These are phyloP conservation scores for Ascochyta clinopodiicola DNA, from an alignment of 2,329 filamentous ascomycete genomes.

Conservation along the genomic window DNA sequence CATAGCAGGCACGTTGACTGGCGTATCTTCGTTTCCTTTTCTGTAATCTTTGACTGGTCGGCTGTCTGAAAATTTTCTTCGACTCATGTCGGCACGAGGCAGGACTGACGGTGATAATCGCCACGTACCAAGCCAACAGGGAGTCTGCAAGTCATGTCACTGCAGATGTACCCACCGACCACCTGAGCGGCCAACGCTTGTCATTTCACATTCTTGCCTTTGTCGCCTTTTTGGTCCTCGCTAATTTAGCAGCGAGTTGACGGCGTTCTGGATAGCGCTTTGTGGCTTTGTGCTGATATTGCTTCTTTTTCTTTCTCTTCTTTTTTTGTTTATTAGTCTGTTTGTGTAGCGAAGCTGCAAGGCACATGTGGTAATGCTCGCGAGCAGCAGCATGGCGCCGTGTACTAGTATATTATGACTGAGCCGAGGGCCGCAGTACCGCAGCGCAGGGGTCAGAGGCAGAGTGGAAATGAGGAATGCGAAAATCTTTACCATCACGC, in stretches of 20 bases:
- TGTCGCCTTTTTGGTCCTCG: conserved; percentile 13
- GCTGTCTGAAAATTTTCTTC: conserved; percentile 21
- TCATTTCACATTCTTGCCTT: neutral
- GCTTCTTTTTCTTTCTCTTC: conserved; percentile 7
- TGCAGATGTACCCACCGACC: conserved; percentile 5
- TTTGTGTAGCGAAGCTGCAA: conserved; percentile 22
- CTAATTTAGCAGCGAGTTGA: conserved; percentile 11
- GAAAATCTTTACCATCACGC: conserved; percentile 11
- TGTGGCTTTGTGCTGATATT: conserved; percentile 11
- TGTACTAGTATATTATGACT: conserved; percentile 24
- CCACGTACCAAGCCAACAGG: conserved; percentile 30
- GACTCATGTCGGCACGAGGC: conserved; percentile 20
- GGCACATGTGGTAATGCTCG: conserved; percentile 17
- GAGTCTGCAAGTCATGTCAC: conserved; percentile 16
- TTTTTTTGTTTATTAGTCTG: conserved; percentile 12
- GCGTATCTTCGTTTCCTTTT: conserved; percentile 13
- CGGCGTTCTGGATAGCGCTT: conserved; percentile 10
- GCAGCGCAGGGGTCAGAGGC: neutral
- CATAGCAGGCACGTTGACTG: neutral
- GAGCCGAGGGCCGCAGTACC: conserved; percentile 15
- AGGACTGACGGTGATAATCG: conserved; percentile 36
- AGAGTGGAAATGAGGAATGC: neutral
- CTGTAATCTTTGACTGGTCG: conserved; percentile 5
- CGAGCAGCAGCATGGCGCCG: conserved; percentile 16
- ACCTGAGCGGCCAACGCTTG: neutral